A percentile compares a stretch with the other conserved stretches of the same genome.
Conservation (phyloP, 2,329 filamentous ascomycete species). For the Aspergillus udagawae region DNA sequence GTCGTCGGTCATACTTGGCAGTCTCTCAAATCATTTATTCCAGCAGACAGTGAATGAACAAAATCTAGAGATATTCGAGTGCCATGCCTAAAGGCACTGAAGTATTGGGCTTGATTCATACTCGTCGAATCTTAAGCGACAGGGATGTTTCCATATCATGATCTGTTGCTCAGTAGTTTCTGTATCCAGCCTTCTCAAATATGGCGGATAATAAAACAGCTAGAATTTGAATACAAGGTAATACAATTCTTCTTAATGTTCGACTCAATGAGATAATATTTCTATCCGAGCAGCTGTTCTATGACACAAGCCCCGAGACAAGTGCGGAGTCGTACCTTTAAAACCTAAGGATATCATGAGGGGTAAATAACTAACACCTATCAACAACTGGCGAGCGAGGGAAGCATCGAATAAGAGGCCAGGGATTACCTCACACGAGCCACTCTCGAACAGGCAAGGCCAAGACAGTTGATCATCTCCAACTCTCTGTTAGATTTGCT, state of each 20-base stretch:
- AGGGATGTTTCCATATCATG: not conserved
- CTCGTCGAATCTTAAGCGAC: not conserved
- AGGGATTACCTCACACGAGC: slow-evolving; percentile 2
- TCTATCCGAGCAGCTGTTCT: not conserved
- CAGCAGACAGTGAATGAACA: not conserved
- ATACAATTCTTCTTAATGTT: too few relatives aligned
- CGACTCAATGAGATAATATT: not conserved
- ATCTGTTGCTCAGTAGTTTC: not conserved
- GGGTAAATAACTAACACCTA: not conserved
- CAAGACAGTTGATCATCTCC: not conserved
- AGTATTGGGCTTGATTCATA: too few relatives aligned
- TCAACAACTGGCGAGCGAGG: not conserved
- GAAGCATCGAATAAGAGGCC: slow-evolving; percentile 3
- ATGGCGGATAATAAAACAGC: too few relatives aligned
- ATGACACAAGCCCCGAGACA: not conserved
- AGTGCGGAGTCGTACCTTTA: not conserved
- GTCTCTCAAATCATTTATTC: not conserved
- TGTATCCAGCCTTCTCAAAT: not conserved
- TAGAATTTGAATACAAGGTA: not conserved
- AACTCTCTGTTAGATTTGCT: not conserved
- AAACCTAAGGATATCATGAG: not conserved
- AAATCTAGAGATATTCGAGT: not conserved
- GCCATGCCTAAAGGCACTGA: not conserved
- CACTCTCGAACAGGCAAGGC: not conserved
- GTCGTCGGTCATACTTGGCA: not conserved